Conservation (phyloP, 1,284 basidiomycete genomes). For the Pascua sp. region DNA sequence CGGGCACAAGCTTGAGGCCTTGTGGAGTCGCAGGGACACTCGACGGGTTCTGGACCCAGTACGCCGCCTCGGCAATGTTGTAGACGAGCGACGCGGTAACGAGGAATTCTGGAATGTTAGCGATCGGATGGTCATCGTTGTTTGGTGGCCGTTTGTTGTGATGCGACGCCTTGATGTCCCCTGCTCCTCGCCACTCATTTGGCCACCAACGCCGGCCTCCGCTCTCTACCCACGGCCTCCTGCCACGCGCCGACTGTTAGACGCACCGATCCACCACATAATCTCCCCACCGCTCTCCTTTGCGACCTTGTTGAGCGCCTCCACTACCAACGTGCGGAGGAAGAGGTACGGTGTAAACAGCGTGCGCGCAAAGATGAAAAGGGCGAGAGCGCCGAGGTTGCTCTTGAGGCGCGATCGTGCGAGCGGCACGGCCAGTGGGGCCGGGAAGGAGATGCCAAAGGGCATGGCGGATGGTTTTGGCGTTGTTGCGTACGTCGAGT, state of each 20-base stretch:
- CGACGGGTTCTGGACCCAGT: conserved; percentile 29
- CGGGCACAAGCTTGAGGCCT: conserved; percentile 15
- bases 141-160: too few species aligned
- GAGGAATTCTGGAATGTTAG: conserved; percentile 22
- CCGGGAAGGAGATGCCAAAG: conserved; percentile 1
- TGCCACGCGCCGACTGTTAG: not conserved
- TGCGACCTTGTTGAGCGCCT: conserved; percentile 17
- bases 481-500: not conserved
- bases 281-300: not conserved
- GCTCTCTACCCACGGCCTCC: too few species aligned
- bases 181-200: too few species aligned
- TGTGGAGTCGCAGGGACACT: conserved; percentile 25
- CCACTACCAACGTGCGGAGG: conserved; percentile 22
- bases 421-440: conserved; percentile 24
- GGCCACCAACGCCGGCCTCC: too few species aligned
- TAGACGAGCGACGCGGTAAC: conserved; percentile 21
- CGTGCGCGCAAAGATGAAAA: conserved; percentile 22
- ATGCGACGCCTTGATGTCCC: too few species aligned
- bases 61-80: conserved; percentile 34
- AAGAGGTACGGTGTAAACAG: conserved; percentile 38
- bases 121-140: too few species aligned
- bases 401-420: conserved; percentile 36
- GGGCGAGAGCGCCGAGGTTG: conserved; percentile 34
- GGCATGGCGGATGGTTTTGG: too few species aligned
- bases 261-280: conserved; percentile 22